Evolutionary conservation across 495 filamentous ascomycete genomes (phyloP).

Genomic region (Penicillium mononematosum): DNA sequence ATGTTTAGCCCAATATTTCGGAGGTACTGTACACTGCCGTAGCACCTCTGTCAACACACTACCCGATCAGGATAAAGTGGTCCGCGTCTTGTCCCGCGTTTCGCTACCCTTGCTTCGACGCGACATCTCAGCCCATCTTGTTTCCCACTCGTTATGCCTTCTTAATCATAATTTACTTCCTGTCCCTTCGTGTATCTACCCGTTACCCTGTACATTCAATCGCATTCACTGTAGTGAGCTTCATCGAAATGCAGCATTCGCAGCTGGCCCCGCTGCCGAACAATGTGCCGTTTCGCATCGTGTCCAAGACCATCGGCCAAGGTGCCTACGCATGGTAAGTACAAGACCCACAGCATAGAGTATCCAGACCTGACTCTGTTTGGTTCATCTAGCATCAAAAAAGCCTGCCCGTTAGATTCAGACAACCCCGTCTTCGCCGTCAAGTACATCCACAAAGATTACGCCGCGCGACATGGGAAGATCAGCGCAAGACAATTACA

Average conservation of each 20-base stretch:
- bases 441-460: constrained; percentile 97
- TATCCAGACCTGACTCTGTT: constrained; percentile 5
- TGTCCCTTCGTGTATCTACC: neutral
- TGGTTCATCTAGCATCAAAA: constrained; percentile 71
- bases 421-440: constrained; percentile 84
- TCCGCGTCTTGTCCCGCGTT: constrained; percentile 33
- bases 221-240: neutral
- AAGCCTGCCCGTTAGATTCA: constrained; percentile 71
- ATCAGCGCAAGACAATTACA: constrained; percentile 83
- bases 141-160: constrained; percentile 11
- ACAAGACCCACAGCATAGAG: neutral
- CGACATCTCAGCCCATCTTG: constrained; percentile 3
- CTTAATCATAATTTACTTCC: constrained; percentile 12
- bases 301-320: constrained; percentile 93
- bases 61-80: constrained; percentile 51
- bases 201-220: neutral
- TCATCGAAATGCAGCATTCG: constrained; percentile 61
- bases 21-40: too few species aligned
- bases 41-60: constrained; percentile 37
- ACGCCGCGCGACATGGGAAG: constrained; percentile 83
- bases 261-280: constrained; percentile 83
- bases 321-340: constrained; percentile 96
- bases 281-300: constrained; percentile 87
- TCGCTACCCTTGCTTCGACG: constrained; percentile 15
- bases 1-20: too few species aligned